Base-by-base conservation (phyloP, 2,329 filamentous ascomycete species). In the Xylaria sp. region DNA sequence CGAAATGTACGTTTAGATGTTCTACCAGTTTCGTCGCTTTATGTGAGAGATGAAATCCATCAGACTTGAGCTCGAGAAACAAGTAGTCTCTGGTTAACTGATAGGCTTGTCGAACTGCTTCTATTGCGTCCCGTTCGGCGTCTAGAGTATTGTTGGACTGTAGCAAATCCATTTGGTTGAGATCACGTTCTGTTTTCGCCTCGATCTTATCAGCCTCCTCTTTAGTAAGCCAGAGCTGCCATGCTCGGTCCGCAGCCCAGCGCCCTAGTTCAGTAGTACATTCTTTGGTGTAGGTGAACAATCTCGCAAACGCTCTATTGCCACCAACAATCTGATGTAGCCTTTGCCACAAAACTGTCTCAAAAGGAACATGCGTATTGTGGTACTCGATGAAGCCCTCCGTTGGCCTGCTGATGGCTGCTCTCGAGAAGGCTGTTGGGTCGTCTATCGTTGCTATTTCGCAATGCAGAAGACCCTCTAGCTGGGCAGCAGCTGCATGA, bases 221-320 rank as follows among this genome's bases (percentile, higher is more conserved):
- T 5, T 91, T 85, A 0, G 83, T 82, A 21, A 96, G 80, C 11
- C 86, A 84, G 31, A 92, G 83, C 55, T 84, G 81, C 93, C 93
- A 97, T 59, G 92, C 88, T 52, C 87, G 82, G 72, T 99, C 93
- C 0, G 92, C 87, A 67, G 90, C 91, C 94, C 95, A 98, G 2
- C 83, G 77, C 0, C 95, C 95, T 3, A 98, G 81, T 41, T 90
- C 83, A 2, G 85, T 83, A 1, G 85, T 86, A 2, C 88, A 85
- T 8, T 83, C 76, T 27, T 79, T 81, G 1, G 90, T 81, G 64
- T 85, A 89, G 2, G 76, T 72, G 29, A 93, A 88, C 1, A 87
- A 75, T 29, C 80, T 82, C 6, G 78, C 72, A 63, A 96, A 82
- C 8, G 78, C 70, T 6, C 67, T 64, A 38, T 83, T 79, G 3